A percentile compares a stretch with the other conserved stretches of the same genome.
Evolutionary conservation across 2,329 filamentous ascomycete genomes (phyloP).

Genomic region (Bertia moriformis): DNA sequence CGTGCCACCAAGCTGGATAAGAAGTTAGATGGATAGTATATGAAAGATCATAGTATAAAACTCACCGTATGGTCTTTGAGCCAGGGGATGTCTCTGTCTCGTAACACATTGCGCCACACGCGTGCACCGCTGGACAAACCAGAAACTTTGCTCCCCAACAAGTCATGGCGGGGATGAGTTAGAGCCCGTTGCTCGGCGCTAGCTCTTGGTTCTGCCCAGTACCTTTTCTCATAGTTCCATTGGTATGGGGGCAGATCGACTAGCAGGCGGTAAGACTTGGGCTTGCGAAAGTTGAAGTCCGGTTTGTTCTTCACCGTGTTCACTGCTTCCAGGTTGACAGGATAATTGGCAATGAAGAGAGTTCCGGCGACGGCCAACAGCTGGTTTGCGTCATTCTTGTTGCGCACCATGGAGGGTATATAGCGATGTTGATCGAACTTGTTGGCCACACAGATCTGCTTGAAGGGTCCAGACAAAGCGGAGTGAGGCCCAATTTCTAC

Average conservation of each 20-base stretch:
- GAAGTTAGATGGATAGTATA: too few species aligned
- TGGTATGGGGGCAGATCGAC: constrained; percentile 2
- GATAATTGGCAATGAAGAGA: too few species aligned
- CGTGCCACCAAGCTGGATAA: constrained; percentile 29
- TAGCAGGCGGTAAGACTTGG: too few species aligned
- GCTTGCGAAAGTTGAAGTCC: too few species aligned
- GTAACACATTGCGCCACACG: constrained; percentile 19
- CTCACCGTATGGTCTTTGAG: constrained; percentile 31
- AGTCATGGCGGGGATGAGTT: constrained; percentile 5
- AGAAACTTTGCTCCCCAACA: constrained; percentile 8
- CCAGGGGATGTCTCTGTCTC: constrained; percentile 24
- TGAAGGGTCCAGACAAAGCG: constrained; percentile 15
- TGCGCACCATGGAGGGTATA: too few species aligned
- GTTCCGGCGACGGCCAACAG: too few species aligned
- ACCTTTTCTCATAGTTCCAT: constrained; percentile 2
- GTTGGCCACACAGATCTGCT: too few species aligned
- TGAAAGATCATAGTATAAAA: too few species aligned
- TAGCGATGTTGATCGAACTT: too few species aligned
- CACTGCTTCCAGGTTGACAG: too few species aligned
- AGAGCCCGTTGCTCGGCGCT: constrained; percentile 1
- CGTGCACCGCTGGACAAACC: constrained; percentile 9
- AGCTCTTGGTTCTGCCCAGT: constrained; percentile 1
- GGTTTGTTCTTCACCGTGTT: too few species aligned
- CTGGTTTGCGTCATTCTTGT: too few species aligned
- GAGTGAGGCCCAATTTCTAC: constrained; percentile 18